A percentile compares a stretch with the other conserved stretches of the same genome.
phyloP scores from a whole-genome alignment of 1,139 yeast species.

The Torulaspora pretoriensis region DNA sequence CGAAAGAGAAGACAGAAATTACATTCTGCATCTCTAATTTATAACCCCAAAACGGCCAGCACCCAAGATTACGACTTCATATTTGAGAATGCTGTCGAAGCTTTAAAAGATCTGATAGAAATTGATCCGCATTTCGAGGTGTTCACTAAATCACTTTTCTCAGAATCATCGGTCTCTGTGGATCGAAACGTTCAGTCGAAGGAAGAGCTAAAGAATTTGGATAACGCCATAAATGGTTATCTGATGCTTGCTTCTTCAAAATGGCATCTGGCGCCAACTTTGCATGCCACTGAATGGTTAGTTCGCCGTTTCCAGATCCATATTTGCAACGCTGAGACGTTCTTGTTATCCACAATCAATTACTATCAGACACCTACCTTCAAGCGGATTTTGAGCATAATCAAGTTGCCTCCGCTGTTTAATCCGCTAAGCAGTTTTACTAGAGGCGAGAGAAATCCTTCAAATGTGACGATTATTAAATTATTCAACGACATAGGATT shows the following conservation, averaged over 20 bases:
- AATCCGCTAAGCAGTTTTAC: slow-evolving; percentile 67
- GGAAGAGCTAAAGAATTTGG: slow-evolving; percentile 70
- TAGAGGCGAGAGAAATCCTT: slow-evolving; percentile 59
- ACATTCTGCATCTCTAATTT: slow-evolving; percentile 83
- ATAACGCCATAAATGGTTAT: slow-evolving; percentile 70
- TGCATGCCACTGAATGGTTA: slow-evolving; percentile 90
- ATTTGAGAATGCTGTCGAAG: slow-evolving; percentile 67
- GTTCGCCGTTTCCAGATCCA: slow-evolving; percentile 88
- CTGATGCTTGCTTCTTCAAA: slow-evolving; percentile 61
- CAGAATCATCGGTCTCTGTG: slow-evolving; percentile 69
- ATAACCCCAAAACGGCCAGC: slow-evolving; percentile 83
- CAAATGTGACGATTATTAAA: slow-evolving; percentile 65
- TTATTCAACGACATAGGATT: slow-evolving; percentile 69
- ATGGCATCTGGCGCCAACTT: slow-evolving; percentile 68
- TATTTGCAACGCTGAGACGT: slow-evolving; percentile 67
- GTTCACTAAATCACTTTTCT: slow-evolving; percentile 70
- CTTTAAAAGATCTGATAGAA: slow-evolving; percentile 64
- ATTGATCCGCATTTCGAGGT: slow-evolving; percentile 70
- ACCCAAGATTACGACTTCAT: slow-evolving; percentile 88
- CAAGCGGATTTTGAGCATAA: slow-evolving; percentile 66
- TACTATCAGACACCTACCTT: slow-evolving; percentile 72
- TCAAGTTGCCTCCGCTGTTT: slow-evolving; percentile 70
- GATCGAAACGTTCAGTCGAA: slow-evolving; percentile 78
- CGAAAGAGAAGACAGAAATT: slow-evolving; percentile 80
- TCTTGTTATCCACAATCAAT: slow-evolving; percentile 70